Percentiles rank a stretch among this genome's conserved stretches.
Evolutionary conservation across 2,329 filamentous ascomycete species (phyloP).

Genomic region (Gnomoniopsis smithogilvyi): DNA sequence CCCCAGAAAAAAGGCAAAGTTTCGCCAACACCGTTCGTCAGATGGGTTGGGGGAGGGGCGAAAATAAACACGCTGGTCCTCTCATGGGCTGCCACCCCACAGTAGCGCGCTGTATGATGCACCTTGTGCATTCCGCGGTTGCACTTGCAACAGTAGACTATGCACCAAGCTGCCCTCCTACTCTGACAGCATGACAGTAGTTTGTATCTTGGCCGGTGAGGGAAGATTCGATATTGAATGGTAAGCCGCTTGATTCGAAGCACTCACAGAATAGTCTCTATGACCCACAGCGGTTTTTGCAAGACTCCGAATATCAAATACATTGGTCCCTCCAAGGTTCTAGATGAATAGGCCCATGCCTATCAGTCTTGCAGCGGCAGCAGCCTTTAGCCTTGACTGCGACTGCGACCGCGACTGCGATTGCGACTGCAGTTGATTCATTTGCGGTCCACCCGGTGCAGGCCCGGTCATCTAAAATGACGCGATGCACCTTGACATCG

Average conservation of each 20-base stretch:
- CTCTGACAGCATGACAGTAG: slow-evolving; percentile 1
- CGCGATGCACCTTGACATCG: slow-evolving; percentile 17
- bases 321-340: neutral
- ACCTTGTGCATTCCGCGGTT: slow-evolving; percentile 16
- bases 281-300: neutral
- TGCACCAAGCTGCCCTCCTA: slow-evolving; percentile 11
- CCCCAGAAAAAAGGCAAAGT: neutral
- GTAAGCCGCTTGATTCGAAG: neutral
- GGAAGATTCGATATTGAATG: neutral
- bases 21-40: neutral
- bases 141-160: slow-evolving; percentile 12
- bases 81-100: slow-evolving; percentile 12
- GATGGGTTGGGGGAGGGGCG: slow-evolving; percentile 15
- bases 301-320: neutral
- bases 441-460: slow-evolving; percentile 3
- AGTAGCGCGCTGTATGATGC: slow-evolving; percentile 18
- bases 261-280: neutral
- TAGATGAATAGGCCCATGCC: slow-evolving; percentile 7
- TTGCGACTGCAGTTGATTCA: slow-evolving; percentile 1
- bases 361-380: slow-evolving; percentile 3
- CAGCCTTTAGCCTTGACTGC: neutral
- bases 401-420: neutral
- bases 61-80: slow-evolving; percentile 9
- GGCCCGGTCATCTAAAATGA: slow-evolving; percentile 16
- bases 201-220: slow-evolving; percentile 1